phyloP scores from a whole-genome alignment of 148 eudicot species.

The Mesembryanthemum crystallinum region DNA sequence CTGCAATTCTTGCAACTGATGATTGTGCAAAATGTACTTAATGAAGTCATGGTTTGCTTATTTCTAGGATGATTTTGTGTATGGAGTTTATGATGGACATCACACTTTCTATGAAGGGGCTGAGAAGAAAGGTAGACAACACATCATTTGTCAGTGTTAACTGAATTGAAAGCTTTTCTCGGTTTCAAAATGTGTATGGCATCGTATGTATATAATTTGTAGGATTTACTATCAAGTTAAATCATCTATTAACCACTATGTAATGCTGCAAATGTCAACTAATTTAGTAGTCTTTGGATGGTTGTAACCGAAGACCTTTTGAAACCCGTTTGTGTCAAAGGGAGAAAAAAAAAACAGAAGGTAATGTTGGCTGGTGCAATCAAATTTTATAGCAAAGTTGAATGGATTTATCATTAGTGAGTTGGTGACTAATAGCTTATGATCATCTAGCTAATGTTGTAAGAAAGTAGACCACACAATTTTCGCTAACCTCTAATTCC shows the following conservation, averaged over 20 bases:
- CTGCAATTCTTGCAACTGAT: background rate
- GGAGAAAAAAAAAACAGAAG: too few relatives aligned
- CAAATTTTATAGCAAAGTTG: too few relatives aligned
- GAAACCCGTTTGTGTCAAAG: too few relatives aligned
- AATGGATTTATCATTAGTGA: too few relatives aligned
- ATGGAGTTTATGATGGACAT: slow-evolving; percentile 70
- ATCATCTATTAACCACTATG: too few relatives aligned
- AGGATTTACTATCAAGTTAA: background rate
- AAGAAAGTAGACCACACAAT: too few relatives aligned
- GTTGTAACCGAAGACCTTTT: too few relatives aligned
- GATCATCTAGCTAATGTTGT: too few relatives aligned
- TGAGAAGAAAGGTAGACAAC: slow-evolving; percentile 54
- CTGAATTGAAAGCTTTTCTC: background rate
- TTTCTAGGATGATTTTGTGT: slow-evolving; percentile 68
- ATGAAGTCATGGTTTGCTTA: slow-evolving; percentile 5
- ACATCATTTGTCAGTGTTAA: background rate
- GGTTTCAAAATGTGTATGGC: background rate
- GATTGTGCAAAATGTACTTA: background rate
- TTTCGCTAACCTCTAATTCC: background rate
- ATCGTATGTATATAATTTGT: background rate
- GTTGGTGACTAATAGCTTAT: too few relatives aligned
- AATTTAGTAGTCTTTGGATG: too few relatives aligned
- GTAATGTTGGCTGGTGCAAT: too few relatives aligned
- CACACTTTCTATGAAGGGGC: slow-evolving; percentile 70
- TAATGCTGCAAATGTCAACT: background rate